Evolutionary conservation across 208 protist species (phyloP).

Genomic region (Acanthamoeba lugdunensis): DNA sequence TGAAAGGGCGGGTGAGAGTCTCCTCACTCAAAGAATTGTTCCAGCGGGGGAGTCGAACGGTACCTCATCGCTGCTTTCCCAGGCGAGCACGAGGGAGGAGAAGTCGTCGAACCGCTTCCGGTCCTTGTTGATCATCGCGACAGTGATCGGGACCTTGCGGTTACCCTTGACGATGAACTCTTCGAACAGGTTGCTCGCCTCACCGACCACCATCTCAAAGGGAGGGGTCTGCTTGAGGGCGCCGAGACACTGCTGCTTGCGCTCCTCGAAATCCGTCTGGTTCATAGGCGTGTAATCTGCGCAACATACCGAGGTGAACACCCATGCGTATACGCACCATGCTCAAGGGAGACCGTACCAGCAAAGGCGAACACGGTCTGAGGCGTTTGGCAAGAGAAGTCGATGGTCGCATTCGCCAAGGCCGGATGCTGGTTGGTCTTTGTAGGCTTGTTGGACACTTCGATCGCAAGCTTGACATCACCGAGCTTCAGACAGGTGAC

Average conservation of each 20-base stretch:
- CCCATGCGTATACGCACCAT: not conserved
- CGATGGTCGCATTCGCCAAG: slow-evolving; percentile 3
- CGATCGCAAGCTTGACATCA: slow-evolving; percentile 1
- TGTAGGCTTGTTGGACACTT: slow-evolving; percentile 70
- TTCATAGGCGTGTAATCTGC: not conserved
- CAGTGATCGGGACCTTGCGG: slow-evolving; percentile 38
- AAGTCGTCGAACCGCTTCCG: slow-evolving; percentile 64
- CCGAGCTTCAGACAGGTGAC: slow-evolving; percentile 65
- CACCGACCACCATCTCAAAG: slow-evolving; percentile 60
- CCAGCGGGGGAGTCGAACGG: not conserved
- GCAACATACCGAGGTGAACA: not conserved
- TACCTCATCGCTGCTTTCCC: slow-evolving; percentile 37
- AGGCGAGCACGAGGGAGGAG: slow-evolving; percentile 25
- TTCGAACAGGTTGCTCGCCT: slow-evolving; percentile 33
- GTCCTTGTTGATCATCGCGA: slow-evolving; percentile 37
- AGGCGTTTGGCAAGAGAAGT: slow-evolving; percentile 52
- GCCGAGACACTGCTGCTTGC: slow-evolving; percentile 58
- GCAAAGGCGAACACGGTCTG: slow-evolving; percentile 62
- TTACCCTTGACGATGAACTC: not conserved
- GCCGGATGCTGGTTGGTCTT: slow-evolving; percentile 66
- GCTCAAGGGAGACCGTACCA: slow-evolving; percentile 15
- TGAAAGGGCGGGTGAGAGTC: not conserved
- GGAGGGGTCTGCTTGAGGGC: slow-evolving; percentile 56
- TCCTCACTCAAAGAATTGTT: not conserved
- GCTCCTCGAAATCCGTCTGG: slow-evolving; percentile 38